Evolutionary conservation across 352 stramenopile species (phyloP), one percentile per base, ranked within the genome.

Genomic region (Phytophthora litchii): DNA sequence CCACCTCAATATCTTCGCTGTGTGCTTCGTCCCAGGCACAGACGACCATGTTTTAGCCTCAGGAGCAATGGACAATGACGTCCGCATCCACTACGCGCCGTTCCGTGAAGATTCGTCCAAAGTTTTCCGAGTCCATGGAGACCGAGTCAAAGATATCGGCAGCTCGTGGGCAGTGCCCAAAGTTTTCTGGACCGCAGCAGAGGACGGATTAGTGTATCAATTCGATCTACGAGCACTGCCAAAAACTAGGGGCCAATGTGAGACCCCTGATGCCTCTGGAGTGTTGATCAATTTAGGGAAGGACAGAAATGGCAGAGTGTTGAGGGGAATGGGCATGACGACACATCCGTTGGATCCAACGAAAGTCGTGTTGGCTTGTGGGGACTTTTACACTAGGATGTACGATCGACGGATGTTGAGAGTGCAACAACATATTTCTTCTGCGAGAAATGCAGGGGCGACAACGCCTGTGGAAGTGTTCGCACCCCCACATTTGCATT

Each of bases 71-170:
- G 86, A 94, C 68, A 85, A 79, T 17, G 80, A 95, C 54, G 89
- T 97, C 12, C 85, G 86, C 14, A 74, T 97, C 40, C 88, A 96
- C 53, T 94, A 92, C 43, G 83, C 84, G 42, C 88, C 87, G 31
- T 96, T 95, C 62, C 78, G 60, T 5, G 64, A 72, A 5, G 73
- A 83, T 38, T 69, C 70, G 4, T 88, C 80, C 17, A 87, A 89
- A 45, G 37, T 83, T 9, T 94, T 90, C 48, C 71, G 73, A 7
- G 72, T 91, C 17, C 89, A 97, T 51, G 54, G 54, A 13, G 81
- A 83, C 13, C 82, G 88, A 29, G 86, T 96, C 19, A 95, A 97
- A 63, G 86, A 94, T 38, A 88, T 96, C 37, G 78, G 72, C 11
- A 80, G 51, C 14, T 91, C 83, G 0, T 76, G 54, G 23, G 79